Evolutionary conservation across 2,329 filamentous ascomycete genomes (phyloP), one percentile per base, ranked within the genome.

Genomic region (Coniochaeta hoffmannii): DNA sequence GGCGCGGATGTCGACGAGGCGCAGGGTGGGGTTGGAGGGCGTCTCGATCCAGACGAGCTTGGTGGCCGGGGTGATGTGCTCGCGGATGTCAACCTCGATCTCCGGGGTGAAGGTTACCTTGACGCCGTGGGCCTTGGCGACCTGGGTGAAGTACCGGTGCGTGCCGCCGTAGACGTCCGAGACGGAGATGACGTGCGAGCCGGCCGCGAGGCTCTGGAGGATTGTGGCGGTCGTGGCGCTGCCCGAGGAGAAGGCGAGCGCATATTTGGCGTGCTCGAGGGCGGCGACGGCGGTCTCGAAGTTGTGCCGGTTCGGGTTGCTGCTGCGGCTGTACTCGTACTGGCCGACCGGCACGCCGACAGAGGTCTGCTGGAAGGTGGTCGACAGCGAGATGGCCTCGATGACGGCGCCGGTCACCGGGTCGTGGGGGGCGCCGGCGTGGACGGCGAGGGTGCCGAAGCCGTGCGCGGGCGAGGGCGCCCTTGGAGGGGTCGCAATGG

Each of bases 131-230:
- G 94, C 91, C 66, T 90, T 86, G 56, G 94, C 94, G 53, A 97
- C 94, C 76, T 97, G 92, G 62, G 94, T 99, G 79, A 99, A 99
- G 79, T 99, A 99, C 66, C 94, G 83, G 76, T 99, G 94, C 41
- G 94, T 99, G 64, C 94, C 94, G 64, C 94, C 94, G 72, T 99
- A 99, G 65, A 99, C 92, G 71, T 99, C 94, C 49, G 91, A 96
- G 50, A 99, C 90, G 59, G 91, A 97, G 65, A 99, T 87, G 66
- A 99, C 90, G 75, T 99, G 94, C 50, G 90, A 94, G 59, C 91
- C 92, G 12, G 88, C 81, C 24, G 93, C 91, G 56, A 99, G 83
- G 63, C 89, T 94, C 76, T 97, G 94, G 57, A 99, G 83, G 67
- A 99, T 90, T 64, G 83, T 90, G 58, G 94, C 93, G 0, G 94